Conservation (phyloP, 2,329 filamentous ascomycete species). For the Graphiopsis chlorocephala region DNA sequence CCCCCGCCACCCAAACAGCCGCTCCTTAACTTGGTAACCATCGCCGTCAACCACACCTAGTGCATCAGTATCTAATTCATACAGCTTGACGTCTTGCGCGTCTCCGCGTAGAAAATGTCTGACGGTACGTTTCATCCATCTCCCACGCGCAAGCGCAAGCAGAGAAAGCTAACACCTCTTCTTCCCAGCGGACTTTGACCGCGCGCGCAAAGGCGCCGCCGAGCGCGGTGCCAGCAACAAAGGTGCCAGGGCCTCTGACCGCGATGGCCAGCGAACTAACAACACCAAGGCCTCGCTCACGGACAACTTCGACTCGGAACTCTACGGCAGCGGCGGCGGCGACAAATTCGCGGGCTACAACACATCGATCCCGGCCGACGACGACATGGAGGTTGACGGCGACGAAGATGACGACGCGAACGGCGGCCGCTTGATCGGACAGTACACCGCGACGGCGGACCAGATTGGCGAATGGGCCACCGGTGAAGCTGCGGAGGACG, state of each 20-base stretch:
- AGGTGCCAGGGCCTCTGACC: slow-evolving; percentile 75
- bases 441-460: slow-evolving; percentile 89
- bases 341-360: slow-evolving; percentile 90
- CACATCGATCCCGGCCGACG: slow-evolving; percentile 77
- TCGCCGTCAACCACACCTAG: background rate
- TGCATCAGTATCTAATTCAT: slow-evolving; percentile 6
- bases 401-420: slow-evolving; percentile 66
- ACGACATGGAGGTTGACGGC: slow-evolving; percentile 72
- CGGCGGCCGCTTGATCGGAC: slow-evolving; percentile 73
- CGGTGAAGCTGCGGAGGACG: slow-evolving; percentile 88
- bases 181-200: slow-evolving; percentile 71
- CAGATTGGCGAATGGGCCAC: slow-evolving; percentile 93
- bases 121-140: slow-evolving; percentile 28
- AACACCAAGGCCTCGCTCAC: slow-evolving; percentile 86
- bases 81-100: slow-evolving; percentile 14
- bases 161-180: slow-evolving; percentile 15
- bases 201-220: slow-evolving; percentile 82
- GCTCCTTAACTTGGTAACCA: slow-evolving; percentile 3
- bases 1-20: background rate
- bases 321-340: slow-evolving; percentile 72
- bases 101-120: slow-evolving; percentile 30
- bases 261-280: slow-evolving; percentile 73
- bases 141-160: background rate
- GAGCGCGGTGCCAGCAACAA: slow-evolving; percentile 87
- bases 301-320: slow-evolving; percentile 80